Evolutionary conservation across 495 filamentous ascomycete species (phyloP).

Genomic region (Terfezia boudieri): DNA sequence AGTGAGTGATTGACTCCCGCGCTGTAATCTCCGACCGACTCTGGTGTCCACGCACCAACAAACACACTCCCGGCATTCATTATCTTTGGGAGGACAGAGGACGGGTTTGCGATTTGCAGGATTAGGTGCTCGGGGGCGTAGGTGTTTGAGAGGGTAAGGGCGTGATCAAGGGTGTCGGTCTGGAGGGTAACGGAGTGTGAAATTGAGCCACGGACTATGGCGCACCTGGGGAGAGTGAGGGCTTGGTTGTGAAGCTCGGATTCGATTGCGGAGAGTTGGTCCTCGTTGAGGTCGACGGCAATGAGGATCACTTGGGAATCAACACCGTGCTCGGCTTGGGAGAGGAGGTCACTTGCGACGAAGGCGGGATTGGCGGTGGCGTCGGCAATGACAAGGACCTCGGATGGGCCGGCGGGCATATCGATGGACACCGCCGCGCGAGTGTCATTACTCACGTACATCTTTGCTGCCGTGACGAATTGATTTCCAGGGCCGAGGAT

Average conservation of each 20-base stretch:
- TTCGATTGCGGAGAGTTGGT: conserved; percentile 56
- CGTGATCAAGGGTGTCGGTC: conserved; percentile 59
- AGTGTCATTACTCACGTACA: conserved; percentile 90
- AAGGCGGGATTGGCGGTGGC: conserved; percentile 75
- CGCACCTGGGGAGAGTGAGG: conserved; percentile 64
- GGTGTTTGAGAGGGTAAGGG: conserved; percentile 66
- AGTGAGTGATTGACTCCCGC: conserved; percentile 93
- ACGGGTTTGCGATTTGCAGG: conserved; percentile 57
- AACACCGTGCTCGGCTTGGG: conserved; percentile 87
- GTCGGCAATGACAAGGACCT: conserved; percentile 93
- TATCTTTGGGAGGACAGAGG: conserved; percentile 50
- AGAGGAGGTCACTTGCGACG: conserved; percentile 81
- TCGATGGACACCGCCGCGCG: conserved; percentile 87
- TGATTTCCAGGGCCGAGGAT: conserved; percentile 95
- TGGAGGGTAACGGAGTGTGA: conserved; percentile 72
- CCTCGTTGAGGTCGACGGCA: conserved; percentile 52
- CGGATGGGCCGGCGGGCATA: conserved; percentile 93
- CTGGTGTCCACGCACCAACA: conserved; percentile 84
- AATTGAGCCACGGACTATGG: conserved; percentile 83
- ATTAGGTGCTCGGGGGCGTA: conserved; percentile 98
- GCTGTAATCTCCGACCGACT: conserved; percentile 92
- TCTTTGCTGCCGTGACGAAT: conserved; percentile 96
- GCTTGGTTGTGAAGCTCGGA: conserved; percentile 79
- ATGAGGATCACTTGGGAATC: conserved; percentile 92
- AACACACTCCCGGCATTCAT: conserved; percentile 91